A percentile compares a stretch with the other conserved stretches of the same genome.
These are phyloP conservation scores for Kernera saxatilis DNA, from an alignment of 345 rosid species.

Conservation along the genomic window DNA sequence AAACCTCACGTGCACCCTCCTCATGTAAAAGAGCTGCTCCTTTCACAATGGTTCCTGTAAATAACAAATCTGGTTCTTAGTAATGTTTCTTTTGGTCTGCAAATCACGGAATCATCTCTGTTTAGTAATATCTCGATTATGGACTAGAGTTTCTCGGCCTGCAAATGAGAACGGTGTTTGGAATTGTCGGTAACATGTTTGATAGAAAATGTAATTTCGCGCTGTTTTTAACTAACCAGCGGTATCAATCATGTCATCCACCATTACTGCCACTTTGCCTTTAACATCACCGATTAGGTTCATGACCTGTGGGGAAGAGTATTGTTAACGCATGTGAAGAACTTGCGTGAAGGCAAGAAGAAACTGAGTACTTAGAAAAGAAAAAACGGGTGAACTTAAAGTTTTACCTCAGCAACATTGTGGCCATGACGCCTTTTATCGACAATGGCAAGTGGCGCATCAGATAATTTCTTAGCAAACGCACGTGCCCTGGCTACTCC, in stretches of 20 bases:
- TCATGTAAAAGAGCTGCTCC: slow-evolving; percentile 94
- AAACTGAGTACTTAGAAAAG: not conserved
- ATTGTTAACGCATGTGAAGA: not conserved
- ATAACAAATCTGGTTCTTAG: not conserved
- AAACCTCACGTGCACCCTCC: slow-evolving; percentile 97
- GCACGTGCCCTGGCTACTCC: slow-evolving; percentile 98
- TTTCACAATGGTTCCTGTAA: slow-evolving; percentile 80
- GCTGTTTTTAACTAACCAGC: slow-evolving; percentile 57
- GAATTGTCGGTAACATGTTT: not conserved
- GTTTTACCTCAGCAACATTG: slow-evolving; percentile 91
- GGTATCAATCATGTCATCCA: slow-evolving; percentile 99
- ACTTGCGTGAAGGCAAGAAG: not conserved
- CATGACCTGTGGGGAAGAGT: slow-evolving; percentile 59
- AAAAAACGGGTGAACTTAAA: too few relatives aligned
- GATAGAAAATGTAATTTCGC: not conserved
- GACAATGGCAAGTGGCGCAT: slow-evolving; percentile 97
- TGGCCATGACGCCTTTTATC: slow-evolving; percentile 99
- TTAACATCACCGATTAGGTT: slow-evolving; percentile 93
- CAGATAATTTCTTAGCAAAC: slow-evolving; percentile 90
- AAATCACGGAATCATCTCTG: not conserved
- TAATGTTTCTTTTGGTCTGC: not conserved
- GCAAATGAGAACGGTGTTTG: not conserved
- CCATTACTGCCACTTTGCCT: slow-evolving; percentile 98
- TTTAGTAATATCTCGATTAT: not conserved
- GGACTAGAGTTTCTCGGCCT: not conserved